Base-by-base conservation (phyloP, 495 filamentous ascomycete genomes). In the Neurospora cerealis region DNA sequence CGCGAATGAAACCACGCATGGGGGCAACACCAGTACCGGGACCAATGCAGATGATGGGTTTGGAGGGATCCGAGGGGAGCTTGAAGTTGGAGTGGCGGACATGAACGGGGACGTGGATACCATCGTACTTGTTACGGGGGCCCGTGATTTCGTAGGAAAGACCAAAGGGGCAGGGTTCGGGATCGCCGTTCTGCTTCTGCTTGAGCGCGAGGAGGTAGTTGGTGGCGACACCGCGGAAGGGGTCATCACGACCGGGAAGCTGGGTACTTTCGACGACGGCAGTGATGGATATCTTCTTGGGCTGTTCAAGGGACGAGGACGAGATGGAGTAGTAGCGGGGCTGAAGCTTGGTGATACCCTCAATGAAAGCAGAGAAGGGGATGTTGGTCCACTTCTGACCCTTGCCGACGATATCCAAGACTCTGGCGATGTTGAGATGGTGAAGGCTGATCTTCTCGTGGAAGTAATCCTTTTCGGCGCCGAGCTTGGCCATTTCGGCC, bases 311-410 rank as follows among this genome's bases (percentile, higher is more conserved):
- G 32, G 96, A 98, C 0, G 95, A 98, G 0, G 96, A 98, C 32
- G 96, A 99, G 81, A 99, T 99, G 34, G 96, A 98, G 86, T 99
- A 99, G 87, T 98, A 99, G 38, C 96, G 93, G 10, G 96, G 95
- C 80, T 98, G 96, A 66, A 99, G 89, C 85, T 97, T 97, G 83
- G 92, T 92, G 71, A 98, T 81, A 75, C 94, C 92, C 85, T 99
- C 96, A 75, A 98, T 96, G 75, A 98, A 89, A 76, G 95, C 88
- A 7, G 96, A 97, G 84, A 99, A 98, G 19, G 96, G 96, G 66
- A 97, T 89, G 66, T 88, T 89, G 28, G 87, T 83, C 92, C 96
- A 99, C 66, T 88, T 87, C 83, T 93, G 85, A 36, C 89, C 87
- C 38, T 85, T 85, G 69, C 90, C 88, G 75, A 97, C 87, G 73